Conservation (phyloP, 768 basidiomycete species). For the Suillus paluster region DNA sequence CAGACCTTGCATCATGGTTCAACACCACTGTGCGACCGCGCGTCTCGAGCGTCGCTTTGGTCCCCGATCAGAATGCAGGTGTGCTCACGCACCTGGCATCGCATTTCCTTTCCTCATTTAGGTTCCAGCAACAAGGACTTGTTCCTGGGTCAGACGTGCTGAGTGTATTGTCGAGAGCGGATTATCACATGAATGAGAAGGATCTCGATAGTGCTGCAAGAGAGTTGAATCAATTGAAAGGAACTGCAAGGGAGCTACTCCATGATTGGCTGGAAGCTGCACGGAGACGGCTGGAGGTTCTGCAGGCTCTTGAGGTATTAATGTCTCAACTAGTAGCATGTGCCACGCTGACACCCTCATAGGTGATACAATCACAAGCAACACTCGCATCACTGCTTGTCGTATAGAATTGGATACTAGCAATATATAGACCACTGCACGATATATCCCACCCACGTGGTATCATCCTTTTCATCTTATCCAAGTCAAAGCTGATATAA, state of each 20-base stretch:
- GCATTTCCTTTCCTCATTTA: no score
- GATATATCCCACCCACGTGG: slow-evolving; percentile 21
- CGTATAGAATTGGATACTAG: slow-evolving; percentile 46
- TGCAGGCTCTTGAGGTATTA: slow-evolving; percentile 86
- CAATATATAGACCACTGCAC: slow-evolving; percentile 21
- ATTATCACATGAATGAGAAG: slow-evolving; percentile 89
- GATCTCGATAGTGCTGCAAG: slow-evolving; percentile 83
- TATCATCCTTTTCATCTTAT: slow-evolving; percentile 13
- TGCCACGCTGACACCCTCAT: slow-evolving; percentile 19
- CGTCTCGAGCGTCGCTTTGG: no score
- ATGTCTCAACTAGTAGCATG: neutral
- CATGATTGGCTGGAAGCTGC: slow-evolving; percentile 93
- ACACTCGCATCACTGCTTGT: slow-evolving; percentile 81
- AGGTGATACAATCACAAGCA: slow-evolving; percentile 86
- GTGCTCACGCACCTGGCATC: no score
- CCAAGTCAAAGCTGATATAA: neutral
- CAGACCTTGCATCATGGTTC: no score
- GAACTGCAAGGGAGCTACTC: slow-evolving; percentile 73
- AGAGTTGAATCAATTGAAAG: slow-evolving; percentile 89
- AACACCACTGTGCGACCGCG: no score
- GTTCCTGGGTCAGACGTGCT: slow-evolving; percentile 81
- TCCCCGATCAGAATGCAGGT: no score
- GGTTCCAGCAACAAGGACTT: neutral
- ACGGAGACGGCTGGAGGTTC: slow-evolving; percentile 83
- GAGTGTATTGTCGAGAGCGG: slow-evolving; percentile 86